A percentile compares a stretch with the other conserved stretches of the same genome.
phyloP scores from a whole-genome alignment of 371 early-diverging fungal species.

The Fennellomyces sp. region DNA sequence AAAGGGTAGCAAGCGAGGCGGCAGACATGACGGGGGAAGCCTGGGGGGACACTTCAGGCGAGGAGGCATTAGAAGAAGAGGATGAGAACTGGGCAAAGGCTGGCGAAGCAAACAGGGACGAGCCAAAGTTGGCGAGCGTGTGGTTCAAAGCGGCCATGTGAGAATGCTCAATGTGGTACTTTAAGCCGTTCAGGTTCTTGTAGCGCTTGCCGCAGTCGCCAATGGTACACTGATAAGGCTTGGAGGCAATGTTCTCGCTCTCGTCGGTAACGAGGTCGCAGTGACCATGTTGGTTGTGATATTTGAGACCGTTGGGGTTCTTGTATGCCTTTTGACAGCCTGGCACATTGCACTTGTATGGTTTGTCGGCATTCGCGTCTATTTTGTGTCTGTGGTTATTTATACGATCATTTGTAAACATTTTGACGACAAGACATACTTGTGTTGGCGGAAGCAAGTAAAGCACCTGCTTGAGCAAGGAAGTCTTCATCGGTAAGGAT shows the following conservation, averaged over 20 bases:
- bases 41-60: slow-evolving; percentile 16
- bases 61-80: slow-evolving; percentile 3
- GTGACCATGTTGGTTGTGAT: slow-evolving; percentile 92
- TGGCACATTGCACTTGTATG: slow-evolving; percentile 82
- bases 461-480: slow-evolving; percentile 51
- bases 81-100: slow-evolving; percentile 16
- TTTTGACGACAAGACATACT: slow-evolving; percentile 22
- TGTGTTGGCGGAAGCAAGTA: slow-evolving; percentile 43
- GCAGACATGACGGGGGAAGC: slow-evolving; percentile 21
- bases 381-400: no score
- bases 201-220: slow-evolving; percentile 48
- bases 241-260: slow-evolving; percentile 55
- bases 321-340: slow-evolving; percentile 98
- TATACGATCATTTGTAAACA: no score
- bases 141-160: slow-evolving; percentile 65
- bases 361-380: slow-evolving; percentile 63
- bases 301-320: slow-evolving; percentile 98
- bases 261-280: slow-evolving; percentile 49
- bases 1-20: slow-evolving; percentile 14
- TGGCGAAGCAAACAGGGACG: slow-evolving; percentile 30
- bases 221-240: slow-evolving; percentile 74
- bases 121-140: slow-evolving; percentile 49
- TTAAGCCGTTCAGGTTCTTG: slow-evolving; percentile 95
- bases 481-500: slow-evolving; percentile 50
- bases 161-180: slow-evolving; percentile 92